These are phyloP conservation scores for Akanthomyces dipterigenus DNA, from an alignment of 2,329 filamentous ascomycete genomes.

Conservation along the genomic window DNA sequence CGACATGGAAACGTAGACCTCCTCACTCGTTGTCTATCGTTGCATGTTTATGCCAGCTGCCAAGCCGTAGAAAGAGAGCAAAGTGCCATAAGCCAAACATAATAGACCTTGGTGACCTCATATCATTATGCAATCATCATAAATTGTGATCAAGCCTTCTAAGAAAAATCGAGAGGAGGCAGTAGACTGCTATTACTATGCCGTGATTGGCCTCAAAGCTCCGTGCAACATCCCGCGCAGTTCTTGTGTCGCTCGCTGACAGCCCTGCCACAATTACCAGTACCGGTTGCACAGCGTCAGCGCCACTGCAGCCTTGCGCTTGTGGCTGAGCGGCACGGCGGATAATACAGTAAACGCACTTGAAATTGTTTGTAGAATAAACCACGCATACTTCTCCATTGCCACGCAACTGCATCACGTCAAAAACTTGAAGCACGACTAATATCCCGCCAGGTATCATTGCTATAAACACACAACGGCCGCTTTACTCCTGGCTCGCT, in stretches of 20 bases:
- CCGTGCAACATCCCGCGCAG: too few relatives aligned
- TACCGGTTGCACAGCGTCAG: not conserved
- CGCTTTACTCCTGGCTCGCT: not conserved
- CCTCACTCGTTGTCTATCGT: not conserved
- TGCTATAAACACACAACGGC: not conserved
- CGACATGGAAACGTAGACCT: not conserved
- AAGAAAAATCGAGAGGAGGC: not conserved
- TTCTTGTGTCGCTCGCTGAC: not conserved
- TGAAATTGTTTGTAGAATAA: not conserved
- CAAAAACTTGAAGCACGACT: not conserved
- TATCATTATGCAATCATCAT: not conserved
- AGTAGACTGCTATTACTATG: too few relatives aligned
- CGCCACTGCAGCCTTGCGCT: not conserved
- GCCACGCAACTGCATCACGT: not conserved
- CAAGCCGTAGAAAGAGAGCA: not conserved
- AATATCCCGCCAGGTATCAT: conserved; percentile 12
- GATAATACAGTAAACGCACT: not conserved
- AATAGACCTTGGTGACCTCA: not conserved
- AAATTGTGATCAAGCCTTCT: too few relatives aligned
- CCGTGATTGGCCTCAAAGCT: too few relatives aligned
- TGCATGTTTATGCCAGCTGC: not conserved
- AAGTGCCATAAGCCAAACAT: not conserved
- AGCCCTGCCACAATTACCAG: not conserved
- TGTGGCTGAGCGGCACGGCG: not conserved
- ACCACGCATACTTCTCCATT: not conserved